Conservation (phyloP, 257 asterid species). For the Petrea volubilis region DNA sequence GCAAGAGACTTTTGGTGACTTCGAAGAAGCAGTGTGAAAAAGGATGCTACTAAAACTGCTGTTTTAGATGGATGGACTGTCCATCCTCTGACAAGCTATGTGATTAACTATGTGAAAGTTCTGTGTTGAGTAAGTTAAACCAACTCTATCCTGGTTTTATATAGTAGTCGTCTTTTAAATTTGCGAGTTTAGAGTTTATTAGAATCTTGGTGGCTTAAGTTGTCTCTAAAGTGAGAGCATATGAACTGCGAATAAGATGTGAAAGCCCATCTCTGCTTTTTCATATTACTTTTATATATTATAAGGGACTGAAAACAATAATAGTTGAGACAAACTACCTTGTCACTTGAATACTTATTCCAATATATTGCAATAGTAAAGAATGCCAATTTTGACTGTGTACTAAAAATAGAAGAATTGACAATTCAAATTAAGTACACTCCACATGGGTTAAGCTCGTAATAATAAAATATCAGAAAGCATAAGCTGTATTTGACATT, state of each 20-base stretch:
- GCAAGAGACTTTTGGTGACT: constrained; percentile 94
- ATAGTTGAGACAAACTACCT: background rate
- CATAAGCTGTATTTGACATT: background rate
- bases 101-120: constrained; percentile 96
- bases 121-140: constrained; percentile 86
- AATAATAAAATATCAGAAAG: background rate
- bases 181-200: background rate
- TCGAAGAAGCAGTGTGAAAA: constrained; percentile 98
- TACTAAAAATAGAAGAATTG: background rate
- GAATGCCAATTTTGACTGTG: background rate
- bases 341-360: background rate
- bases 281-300: background rate
- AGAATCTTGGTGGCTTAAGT: background rate
- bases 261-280: background rate
- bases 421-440: background rate
- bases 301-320: background rate
- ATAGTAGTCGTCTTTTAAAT: constrained; percentile 1
- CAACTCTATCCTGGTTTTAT: constrained; percentile 17
- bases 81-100: constrained; percentile 98
- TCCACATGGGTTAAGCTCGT: background rate
- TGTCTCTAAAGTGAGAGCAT: background rate
- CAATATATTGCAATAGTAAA: no score
- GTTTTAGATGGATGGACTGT: constrained; percentile 99
- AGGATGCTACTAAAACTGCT: constrained; percentile 98
- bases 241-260: background rate